These are phyloP conservation scores for Mallotus japonicus DNA, from an alignment of 441 rosid species.

Conservation along the genomic window DNA sequence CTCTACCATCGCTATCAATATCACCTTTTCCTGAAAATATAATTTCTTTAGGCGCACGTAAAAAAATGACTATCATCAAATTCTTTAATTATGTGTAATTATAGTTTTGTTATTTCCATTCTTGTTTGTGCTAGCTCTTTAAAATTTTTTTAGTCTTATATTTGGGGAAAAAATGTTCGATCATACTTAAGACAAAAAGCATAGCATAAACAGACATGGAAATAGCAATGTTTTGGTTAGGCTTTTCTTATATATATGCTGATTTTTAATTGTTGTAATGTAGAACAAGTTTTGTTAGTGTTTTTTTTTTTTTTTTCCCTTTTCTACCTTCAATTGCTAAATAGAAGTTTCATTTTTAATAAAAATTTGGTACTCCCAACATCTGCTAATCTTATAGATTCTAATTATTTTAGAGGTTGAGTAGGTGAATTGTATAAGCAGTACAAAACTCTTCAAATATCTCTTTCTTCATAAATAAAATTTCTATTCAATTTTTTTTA, in stretches of 20 bases:
- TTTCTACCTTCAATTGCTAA: not conserved
- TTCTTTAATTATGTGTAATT: conserved; percentile 54
- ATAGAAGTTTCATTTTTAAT: not conserved
- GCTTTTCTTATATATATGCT: not conserved
- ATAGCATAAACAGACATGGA: conserved; percentile 32
- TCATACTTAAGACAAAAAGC: not conserved
- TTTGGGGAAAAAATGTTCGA: conserved; percentile 10
- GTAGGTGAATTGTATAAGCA: too few relatives aligned
- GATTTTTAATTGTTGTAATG: not conserved
- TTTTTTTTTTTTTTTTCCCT: not conserved
- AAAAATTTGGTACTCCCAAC: too few relatives aligned
- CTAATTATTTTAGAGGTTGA: too few relatives aligned
- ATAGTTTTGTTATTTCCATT: conserved; percentile 34
- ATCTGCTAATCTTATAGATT: too few relatives aligned
- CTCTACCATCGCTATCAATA: not conserved
- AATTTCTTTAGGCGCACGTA: conserved; percentile 1
- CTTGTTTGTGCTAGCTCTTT: conserved; percentile 28
- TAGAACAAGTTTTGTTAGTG: not conserved
- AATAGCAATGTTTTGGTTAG: conserved; percentile 28
- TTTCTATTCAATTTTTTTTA: too few relatives aligned
- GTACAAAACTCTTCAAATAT: too few relatives aligned
- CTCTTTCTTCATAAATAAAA: too few relatives aligned
- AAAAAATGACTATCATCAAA: conserved; percentile 20
- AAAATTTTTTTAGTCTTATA: not conserved
- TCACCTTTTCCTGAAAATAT: not conserved